Evolutionary conservation across 2,329 filamentous ascomycete species (phyloP).

Genomic region (Neoscytalidium dimidiatum): DNA sequence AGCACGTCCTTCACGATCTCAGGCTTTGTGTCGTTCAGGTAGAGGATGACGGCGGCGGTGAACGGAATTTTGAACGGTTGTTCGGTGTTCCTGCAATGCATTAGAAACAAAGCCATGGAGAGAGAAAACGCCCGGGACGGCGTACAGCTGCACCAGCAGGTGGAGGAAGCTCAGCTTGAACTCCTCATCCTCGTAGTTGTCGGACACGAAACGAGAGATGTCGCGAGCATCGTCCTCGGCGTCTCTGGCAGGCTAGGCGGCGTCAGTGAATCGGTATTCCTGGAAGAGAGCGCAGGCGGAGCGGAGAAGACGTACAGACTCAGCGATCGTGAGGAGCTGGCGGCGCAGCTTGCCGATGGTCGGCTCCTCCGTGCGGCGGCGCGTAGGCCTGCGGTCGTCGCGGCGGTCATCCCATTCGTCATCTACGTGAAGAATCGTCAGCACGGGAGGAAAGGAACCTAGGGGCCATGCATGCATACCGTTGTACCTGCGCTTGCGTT

Average conservation of each 20-base stretch:
- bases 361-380: conserved; percentile 38
- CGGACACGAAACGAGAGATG: conserved; percentile 65
- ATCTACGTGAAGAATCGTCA: background rate
- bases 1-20: conserved; percentile 75
- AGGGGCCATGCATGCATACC: conserved; percentile 55
- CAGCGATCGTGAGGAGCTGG: conserved; percentile 39
- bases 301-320: conserved; percentile 26
- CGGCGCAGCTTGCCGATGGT: conserved; percentile 36
- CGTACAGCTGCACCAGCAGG: conserved; percentile 72
- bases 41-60: conserved; percentile 77
- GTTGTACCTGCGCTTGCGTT: conserved; percentile 78
- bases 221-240: conserved; percentile 38
- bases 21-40: conserved; percentile 75
- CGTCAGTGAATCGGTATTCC: background rate
- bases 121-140: background rate
- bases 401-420: conserved; percentile 29
- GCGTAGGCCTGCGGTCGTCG: conserved; percentile 33
- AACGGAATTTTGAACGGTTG: conserved; percentile 99
- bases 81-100: conserved; percentile 63
- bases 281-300: background rate
- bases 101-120: conserved; percentile 24
- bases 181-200: conserved; percentile 77
- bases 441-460: background rate
- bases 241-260: conserved; percentile 13
- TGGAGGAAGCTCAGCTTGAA: conserved; percentile 72